These are phyloP conservation scores for Alloascoidea hylecoeti DNA, from an alignment of 805 yeast genomes.

Conservation along the genomic window DNA sequence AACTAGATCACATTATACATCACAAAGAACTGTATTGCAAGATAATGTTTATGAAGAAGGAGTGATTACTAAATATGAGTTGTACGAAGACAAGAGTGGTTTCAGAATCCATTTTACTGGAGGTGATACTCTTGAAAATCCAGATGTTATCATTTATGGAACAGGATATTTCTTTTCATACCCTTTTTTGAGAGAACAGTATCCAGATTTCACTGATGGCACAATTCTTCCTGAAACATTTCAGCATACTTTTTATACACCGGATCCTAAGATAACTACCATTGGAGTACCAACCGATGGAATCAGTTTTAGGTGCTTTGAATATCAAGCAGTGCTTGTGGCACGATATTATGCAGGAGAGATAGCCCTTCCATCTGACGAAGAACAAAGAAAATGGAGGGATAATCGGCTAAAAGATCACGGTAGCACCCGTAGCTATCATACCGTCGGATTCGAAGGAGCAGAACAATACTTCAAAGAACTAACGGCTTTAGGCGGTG, in stretches of 20 bases:
- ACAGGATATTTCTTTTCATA: slow-evolving; percentile 61
- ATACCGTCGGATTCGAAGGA: slow-evolving; percentile 20
- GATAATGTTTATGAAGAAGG: slow-evolving; percentile 17
- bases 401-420: slow-evolving; percentile 13
- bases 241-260: slow-evolving; percentile 40
- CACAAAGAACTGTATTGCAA: slow-evolving; percentile 9
- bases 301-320: slow-evolving; percentile 24
- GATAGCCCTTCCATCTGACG: slow-evolving; percentile 15
- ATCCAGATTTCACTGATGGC: slow-evolving; percentile 30
- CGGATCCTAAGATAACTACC: slow-evolving; percentile 51
- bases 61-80: slow-evolving; percentile 11
- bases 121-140: slow-evolving; percentile 27
- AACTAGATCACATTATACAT: slow-evolving; percentile 25
- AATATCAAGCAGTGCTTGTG: slow-evolving; percentile 24
- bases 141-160: slow-evolving; percentile 51
- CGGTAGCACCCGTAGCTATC: slow-evolving; percentile 18
- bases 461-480: slow-evolving; percentile 16
- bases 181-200: slow-evolving; percentile 37
- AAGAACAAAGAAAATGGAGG: slow-evolving; percentile 19
- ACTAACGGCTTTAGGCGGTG: slow-evolving; percentile 17
- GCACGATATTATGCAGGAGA: slow-evolving; percentile 20
- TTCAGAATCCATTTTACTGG: slow-evolving; percentile 29
- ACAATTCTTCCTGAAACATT: slow-evolving; percentile 35
- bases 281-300: slow-evolving; percentile 41
- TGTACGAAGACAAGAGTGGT: slow-evolving; percentile 12